Percentiles rank a stretch among this genome's conserved stretches.
phyloP scores from a whole-genome alignment of 306 rosid genomes.

The Trichosanthes cucumerina region DNA sequence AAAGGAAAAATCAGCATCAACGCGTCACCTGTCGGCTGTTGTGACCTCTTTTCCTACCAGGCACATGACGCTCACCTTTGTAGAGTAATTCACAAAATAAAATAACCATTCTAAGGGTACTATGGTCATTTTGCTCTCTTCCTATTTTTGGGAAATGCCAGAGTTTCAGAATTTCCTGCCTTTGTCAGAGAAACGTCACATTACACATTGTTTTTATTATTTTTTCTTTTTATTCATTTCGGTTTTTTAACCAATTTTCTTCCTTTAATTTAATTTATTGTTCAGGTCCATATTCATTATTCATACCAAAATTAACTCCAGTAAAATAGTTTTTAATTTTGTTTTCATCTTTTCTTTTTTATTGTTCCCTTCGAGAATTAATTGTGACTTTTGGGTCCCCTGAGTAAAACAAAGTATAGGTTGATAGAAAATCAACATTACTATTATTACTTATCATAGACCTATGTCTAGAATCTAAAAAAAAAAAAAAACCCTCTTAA shows the following conservation, averaged over 20 bases:
- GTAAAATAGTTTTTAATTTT: too few relatives aligned
- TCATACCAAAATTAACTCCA: too few relatives aligned
- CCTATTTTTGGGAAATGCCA: background rate
- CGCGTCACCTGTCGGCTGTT: conserved; percentile 5
- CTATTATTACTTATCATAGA: background rate
- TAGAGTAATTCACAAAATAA: background rate
- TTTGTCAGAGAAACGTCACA: background rate
- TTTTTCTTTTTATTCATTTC: too few relatives aligned
- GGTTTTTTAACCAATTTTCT: too few relatives aligned
- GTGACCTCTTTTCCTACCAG: conserved; percentile 1
- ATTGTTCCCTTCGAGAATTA: too few relatives aligned
- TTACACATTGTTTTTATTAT: background rate
- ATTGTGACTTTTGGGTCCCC: background rate
- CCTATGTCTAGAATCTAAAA: background rate
- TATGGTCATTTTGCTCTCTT: background rate
- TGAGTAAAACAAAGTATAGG: too few relatives aligned
- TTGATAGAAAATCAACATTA: background rate
- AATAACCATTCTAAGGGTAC: background rate
- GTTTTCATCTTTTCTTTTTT: too few relatives aligned
- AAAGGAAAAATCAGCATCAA: background rate
- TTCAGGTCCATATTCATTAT: too few relatives aligned
- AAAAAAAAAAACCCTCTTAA: too few relatives aligned
- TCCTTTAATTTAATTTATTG: too few relatives aligned
- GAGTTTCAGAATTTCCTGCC: background rate
- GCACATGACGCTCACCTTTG: background rate